Conservation (phyloP, 2,329 filamentous ascomycete species). For the Dendryphion nanum region DNA sequence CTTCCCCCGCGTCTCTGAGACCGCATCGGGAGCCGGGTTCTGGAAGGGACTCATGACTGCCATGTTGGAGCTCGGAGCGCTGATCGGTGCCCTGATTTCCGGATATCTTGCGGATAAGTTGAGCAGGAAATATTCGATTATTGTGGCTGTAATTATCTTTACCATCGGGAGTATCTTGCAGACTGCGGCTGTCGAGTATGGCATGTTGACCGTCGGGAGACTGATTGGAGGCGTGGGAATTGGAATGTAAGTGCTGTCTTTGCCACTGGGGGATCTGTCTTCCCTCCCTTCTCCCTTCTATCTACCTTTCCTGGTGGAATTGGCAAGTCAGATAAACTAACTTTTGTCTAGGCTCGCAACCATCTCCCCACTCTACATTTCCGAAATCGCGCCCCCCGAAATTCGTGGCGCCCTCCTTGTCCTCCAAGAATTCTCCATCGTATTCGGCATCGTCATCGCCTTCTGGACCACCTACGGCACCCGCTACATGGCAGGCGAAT, state of each 20-base stretch:
- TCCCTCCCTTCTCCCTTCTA: too few species aligned
- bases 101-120: constrained; percentile 53
- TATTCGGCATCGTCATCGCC: constrained; percentile 50
- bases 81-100: constrained; percentile 39
- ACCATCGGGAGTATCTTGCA: constrained; percentile 53
- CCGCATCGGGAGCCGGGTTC: constrained; percentile 44
- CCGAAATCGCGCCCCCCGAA: constrained; percentile 52
- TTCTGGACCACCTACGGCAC: constrained; percentile 58
- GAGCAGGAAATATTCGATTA: constrained; percentile 53
- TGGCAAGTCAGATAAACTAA: too few species aligned
- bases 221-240: constrained; percentile 53
- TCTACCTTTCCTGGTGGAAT: too few species aligned
- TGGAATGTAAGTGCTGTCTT: constrained; percentile 42
- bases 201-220: constrained; percentile 52
- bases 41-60: constrained; percentile 51
- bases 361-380: constrained; percentile 54
- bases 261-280: too few species aligned
- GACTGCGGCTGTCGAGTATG: constrained; percentile 50
- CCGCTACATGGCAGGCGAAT: constrained; percentile 41
- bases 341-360: constrained; percentile 29
- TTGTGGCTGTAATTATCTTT: constrained; percentile 53
- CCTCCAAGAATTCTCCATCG: constrained; percentile 48
- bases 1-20: constrained; percentile 45
- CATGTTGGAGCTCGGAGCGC: constrained; percentile 56
- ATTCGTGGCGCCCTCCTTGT: constrained; percentile 52